phyloP scores from a whole-genome alignment of 129 eudicot species.

The Silybum marianum region DNA sequence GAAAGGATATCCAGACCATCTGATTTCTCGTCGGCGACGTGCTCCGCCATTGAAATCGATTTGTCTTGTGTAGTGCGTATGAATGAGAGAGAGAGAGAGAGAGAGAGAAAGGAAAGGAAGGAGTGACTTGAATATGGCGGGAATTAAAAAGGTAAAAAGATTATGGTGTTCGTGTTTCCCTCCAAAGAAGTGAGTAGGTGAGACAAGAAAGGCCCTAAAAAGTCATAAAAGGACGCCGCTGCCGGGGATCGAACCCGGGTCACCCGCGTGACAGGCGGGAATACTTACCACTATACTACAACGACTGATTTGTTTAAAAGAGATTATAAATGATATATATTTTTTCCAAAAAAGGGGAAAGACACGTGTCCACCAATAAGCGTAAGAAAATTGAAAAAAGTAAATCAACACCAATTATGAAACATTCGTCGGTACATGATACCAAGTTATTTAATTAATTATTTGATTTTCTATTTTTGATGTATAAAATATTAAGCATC shows the following conservation, averaged over 20 bases:
- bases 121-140: conserved; percentile 34
- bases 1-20: conserved; percentile 80
- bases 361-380: background rate
- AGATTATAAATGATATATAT: too few relatives aligned
- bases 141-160: conserved; percentile 14
- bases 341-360: too few relatives aligned
- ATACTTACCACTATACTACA: conserved; percentile 82
- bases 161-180: conserved; percentile 21
- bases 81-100: background rate
- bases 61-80: background rate
- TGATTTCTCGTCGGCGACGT: conserved; percentile 45
- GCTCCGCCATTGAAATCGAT: conserved; percentile 52
- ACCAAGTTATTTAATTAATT: too few relatives aligned
- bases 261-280: conserved; percentile 91
- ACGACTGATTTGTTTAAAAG: conserved; percentile 26
- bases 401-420: too few relatives aligned
- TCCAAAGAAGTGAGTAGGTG: conserved; percentile 5
- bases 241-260: conserved; percentile 80
- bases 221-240: conserved; percentile 39
- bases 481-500: too few relatives aligned
- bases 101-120: background rate
- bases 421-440: too few relatives aligned
- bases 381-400: background rate
- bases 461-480: too few relatives aligned
- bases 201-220: too few relatives aligned